Conservation (phyloP, 169 alveolate species). For the Plasmodium gonderi region DNA sequence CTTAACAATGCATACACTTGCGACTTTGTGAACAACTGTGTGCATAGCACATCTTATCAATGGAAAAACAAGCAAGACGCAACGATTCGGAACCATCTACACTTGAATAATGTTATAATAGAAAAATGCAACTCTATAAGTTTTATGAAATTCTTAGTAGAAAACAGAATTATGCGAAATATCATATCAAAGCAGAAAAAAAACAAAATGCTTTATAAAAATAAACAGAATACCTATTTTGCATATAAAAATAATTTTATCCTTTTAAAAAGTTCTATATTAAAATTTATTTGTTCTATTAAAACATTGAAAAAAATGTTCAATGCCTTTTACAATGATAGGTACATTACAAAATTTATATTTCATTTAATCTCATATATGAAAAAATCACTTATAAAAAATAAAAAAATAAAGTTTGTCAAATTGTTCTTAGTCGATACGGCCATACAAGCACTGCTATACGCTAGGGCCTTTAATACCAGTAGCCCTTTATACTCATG, state of each 20-base stretch:
- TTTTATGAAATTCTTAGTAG: conserved; percentile 65
- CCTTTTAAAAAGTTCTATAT: conserved; percentile 52
- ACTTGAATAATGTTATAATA: conserved; percentile 17
- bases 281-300: conserved; percentile 70
- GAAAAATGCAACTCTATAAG: conserved; percentile 9
- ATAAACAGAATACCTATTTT: conserved; percentile 47
- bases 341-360: conserved; percentile 37
- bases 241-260: conserved; percentile 48
- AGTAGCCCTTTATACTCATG: conserved; percentile 37
- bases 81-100: conserved; percentile 57
- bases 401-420: conserved; percentile 52
- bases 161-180: conserved; percentile 52
- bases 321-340: conserved; percentile 46
- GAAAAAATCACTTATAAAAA: conserved; percentile 48
- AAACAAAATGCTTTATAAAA: conserved; percentile 18
- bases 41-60: conserved; percentile 37
- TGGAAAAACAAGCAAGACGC: conserved; percentile 74
- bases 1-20: conserved; percentile 50
- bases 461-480: conserved; percentile 20
- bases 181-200: conserved; percentile 55
- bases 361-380: conserved; percentile 35
- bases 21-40: conserved; percentile 41
- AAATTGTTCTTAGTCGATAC: conserved; percentile 58
- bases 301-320: conserved; percentile 54
- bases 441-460: conserved; percentile 48